These are phyloP conservation scores for Populus tremula DNA, from an alignment of 345 rosid genomes.

Conservation along the genomic window DNA sequence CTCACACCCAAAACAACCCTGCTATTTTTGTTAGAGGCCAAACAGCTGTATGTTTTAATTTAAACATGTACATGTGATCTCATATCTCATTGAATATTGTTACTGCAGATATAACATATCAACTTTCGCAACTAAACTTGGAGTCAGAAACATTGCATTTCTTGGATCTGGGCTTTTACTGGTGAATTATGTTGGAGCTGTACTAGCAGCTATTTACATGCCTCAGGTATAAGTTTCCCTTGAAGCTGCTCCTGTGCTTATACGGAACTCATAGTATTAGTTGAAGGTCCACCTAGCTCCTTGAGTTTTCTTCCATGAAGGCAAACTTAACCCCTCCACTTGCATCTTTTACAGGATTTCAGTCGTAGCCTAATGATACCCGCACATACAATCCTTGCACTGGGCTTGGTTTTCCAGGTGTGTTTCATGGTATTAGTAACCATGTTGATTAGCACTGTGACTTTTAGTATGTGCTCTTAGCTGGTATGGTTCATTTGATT, in stretches of 20 bases:
- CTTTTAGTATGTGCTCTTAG: neutral
- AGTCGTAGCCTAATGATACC: slow-evolving; percentile 73
- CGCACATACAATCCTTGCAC: slow-evolving; percentile 62
- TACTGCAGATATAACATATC: slow-evolving; percentile 76
- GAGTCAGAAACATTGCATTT: slow-evolving; percentile 88
- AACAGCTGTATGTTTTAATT: neutral
- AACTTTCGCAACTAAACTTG: slow-evolving; percentile 88
- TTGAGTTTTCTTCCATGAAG: neutral
- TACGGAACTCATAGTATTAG: neutral
- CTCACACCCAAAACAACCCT: no score
- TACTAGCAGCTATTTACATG: slow-evolving; percentile 73
- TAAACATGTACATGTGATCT: neutral
- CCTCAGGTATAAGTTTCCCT: slow-evolving; percentile 61
- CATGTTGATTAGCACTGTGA: neutral
- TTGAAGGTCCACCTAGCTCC: neutral
- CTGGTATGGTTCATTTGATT: neutral
- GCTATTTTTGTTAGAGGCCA: neutral
- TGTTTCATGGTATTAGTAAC: slow-evolving; percentile 12
- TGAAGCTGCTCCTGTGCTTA: slow-evolving; percentile 7
- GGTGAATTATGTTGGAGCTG: slow-evolving; percentile 71
- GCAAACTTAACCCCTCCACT: slow-evolving; percentile 6
- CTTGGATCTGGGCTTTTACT: slow-evolving; percentile 84
- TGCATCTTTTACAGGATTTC: slow-evolving; percentile 59
- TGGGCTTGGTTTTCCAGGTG: slow-evolving; percentile 84
- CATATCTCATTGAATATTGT: neutral